A percentile compares a stretch with the other conserved stretches of the same genome.
These are phyloP conservation scores for Penicillium sp. DNA, from an alignment of 2,329 filamentous ascomycete genomes.

Conservation along the genomic window DNA sequence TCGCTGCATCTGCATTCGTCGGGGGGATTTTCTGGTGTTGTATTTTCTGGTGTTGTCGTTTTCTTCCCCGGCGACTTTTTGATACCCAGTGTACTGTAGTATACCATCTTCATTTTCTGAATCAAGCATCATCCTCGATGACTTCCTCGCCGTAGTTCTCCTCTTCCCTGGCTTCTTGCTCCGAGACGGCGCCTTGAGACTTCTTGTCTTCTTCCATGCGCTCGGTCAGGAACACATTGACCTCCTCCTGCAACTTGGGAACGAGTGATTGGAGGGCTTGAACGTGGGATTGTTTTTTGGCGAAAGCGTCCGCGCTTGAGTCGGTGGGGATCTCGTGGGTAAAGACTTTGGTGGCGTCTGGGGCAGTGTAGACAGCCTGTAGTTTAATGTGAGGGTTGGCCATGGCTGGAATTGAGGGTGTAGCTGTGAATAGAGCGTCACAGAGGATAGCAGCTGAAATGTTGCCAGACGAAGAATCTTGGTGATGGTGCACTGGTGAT, in stretches of 20 bases:
- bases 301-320: slow-evolving; percentile 22
- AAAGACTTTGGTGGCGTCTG: slow-evolving; percentile 35
- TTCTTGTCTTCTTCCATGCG: slow-evolving; percentile 64
- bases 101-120: slow-evolving; percentile 23
- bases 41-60: slow-evolving; percentile 7
- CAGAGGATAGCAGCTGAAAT: not conserved
- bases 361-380: slow-evolving; percentile 32
- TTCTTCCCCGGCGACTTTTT: slow-evolving; percentile 28
- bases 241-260: slow-evolving; percentile 55
- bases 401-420: slow-evolving; percentile 3
- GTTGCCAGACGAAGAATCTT: slow-evolving; percentile 1
- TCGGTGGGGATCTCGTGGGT: slow-evolving; percentile 30
- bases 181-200: slow-evolving; percentile 38
- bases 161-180: slow-evolving; percentile 47
- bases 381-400: slow-evolving; percentile 13
- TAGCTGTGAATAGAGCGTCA: not conserved
- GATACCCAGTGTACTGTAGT: slow-evolving; percentile 41
- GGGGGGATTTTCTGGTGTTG: slow-evolving; percentile 2
- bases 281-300: slow-evolving; percentile 57
- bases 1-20: slow-evolving; percentile 9
- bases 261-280: slow-evolving; percentile 52
- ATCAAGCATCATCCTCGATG: slow-evolving; percentile 62
- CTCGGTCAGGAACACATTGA: slow-evolving; percentile 62
- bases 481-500: not conserved
- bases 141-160: slow-evolving; percentile 83